Percentiles rank a stretch among this genome's conserved stretches.
These are phyloP conservation scores for Xylariomycetidae sp. DNA, from an alignment of 2,329 filamentous ascomycete species.

Conservation along the genomic window DNA sequence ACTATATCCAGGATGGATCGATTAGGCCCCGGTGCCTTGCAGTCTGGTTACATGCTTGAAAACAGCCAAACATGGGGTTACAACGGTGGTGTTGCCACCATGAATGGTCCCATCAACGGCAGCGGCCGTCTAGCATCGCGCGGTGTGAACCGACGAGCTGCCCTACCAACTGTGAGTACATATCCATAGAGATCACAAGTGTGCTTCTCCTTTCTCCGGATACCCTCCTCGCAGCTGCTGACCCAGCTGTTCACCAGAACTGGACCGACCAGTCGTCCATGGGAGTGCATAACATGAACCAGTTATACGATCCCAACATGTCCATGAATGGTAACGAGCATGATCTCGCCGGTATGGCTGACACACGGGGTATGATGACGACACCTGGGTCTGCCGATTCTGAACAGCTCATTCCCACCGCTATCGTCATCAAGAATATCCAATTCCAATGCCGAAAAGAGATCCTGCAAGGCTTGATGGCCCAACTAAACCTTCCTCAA, in stretches of 20 bases:
- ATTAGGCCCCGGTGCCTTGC: constrained; percentile 31
- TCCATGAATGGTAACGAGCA: constrained; percentile 36
- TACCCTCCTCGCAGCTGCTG: too few relatives aligned
- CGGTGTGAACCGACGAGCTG: constrained; percentile 50
- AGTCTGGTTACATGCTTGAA: constrained; percentile 49
- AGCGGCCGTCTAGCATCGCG: constrained; percentile 48
- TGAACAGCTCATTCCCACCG: constrained; percentile 94
- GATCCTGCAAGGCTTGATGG: constrained; percentile 88
- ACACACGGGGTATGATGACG: constrained; percentile 36
- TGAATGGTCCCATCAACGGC: constrained; percentile 62
- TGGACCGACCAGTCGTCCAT: constrained; percentile 47
- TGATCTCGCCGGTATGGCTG: constrained; percentile 26
- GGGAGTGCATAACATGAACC: constrained; percentile 36
- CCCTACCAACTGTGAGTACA: constrained; percentile 68
- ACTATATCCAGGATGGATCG: constrained; percentile 38
- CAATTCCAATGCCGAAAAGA: constrained; percentile 98
- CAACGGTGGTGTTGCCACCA: constrained; percentile 58
- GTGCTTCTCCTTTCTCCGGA: too few relatives aligned
- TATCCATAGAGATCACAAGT: too few relatives aligned
- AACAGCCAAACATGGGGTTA: constrained; percentile 81
- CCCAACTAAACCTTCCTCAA: constrained; percentile 85
- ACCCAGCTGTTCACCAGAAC: too few relatives aligned
- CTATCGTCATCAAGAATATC: constrained; percentile 99
- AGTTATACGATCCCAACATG: constrained; percentile 30
- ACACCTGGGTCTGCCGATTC: constrained; percentile 49